Evolutionary conservation across 805 yeast genomes (phyloP), one percentile per base, ranked within the genome.

Genomic region (Metschnikowia gruessii): DNA sequence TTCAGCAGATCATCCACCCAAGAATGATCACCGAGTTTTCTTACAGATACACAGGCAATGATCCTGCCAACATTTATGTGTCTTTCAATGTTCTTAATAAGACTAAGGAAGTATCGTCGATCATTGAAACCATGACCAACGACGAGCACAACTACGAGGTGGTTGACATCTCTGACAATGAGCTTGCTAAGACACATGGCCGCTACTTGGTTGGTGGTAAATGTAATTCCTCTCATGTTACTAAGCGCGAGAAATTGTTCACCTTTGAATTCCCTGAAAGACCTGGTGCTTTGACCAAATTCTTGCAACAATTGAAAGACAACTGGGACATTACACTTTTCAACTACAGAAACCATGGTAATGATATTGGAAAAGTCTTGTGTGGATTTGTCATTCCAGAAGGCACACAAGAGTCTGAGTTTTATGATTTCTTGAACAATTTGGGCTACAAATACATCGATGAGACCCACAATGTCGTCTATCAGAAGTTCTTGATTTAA

Each of bases 311-410:
- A 15, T 68, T 94, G 62, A 80, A 84, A 59, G 75, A 77, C 21
- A 81, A 82, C 42, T 94, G 98, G 97, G 94, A 94, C 63, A 81
- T 94, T 51, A 86, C 97, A 1, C 69, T 94, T 58, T 94, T 94
- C 83, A 97, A 94, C 66, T 94, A 94, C 69, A 82, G 99, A 75
- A 90, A 94, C 70, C 95, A 90, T 57, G 99, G 99, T 33, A 83
- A 92, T 42, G 99, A 94, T 62, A 78, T 94, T 38, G 98, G 96
- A 38, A 89, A 89, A 65, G 88, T 94, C 1, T 74, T 94, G 50
- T 92, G 95, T 37, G 99, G 96, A 34, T 77, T 95, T 47, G 82
- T 83, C 42, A 89, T 91, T 21, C 97, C 98, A 2, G 78, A 80
- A 34, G 67, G 63, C 12, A 75, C 81, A 26, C 86, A 82, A 43